Conservation (phyloP, 441 rosid species). For the Theobroma grandiflorum region DNA sequence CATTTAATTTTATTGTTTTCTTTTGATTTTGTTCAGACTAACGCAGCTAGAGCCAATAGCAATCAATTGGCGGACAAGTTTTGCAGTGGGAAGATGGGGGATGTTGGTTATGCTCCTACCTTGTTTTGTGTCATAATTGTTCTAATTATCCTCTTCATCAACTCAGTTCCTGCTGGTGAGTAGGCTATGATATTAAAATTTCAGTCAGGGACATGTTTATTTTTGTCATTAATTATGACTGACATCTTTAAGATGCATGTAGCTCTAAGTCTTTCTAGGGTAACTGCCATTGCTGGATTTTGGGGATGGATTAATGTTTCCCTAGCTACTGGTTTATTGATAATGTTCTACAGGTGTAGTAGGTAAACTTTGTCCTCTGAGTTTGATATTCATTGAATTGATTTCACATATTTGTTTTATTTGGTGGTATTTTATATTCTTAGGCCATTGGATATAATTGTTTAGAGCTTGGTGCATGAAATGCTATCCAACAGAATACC, state of each 20-base stretch:
- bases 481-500: background rate
- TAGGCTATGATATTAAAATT: slow-evolving; percentile 24
- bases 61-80: slow-evolving; percentile 56
- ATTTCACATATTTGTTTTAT: slow-evolving; percentile 9
- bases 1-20: slow-evolving; percentile 24
- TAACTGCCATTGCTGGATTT: slow-evolving; percentile 85
- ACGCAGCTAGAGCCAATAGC: slow-evolving; percentile 55
- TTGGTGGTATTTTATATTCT: background rate
- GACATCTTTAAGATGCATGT: slow-evolving; percentile 38
- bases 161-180: slow-evolving; percentile 78
- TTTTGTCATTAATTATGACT: slow-evolving; percentile 32
- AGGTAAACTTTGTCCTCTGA: slow-evolving; percentile 59
- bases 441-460: background rate
- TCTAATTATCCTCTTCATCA: slow-evolving; percentile 65
- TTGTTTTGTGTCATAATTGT: slow-evolving; percentile 57
- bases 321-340: slow-evolving; percentile 57
- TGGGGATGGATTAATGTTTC: slow-evolving; percentile 87
- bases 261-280: slow-evolving; percentile 83
- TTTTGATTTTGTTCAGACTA: slow-evolving; percentile 56
- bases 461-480: slow-evolving; percentile 1
- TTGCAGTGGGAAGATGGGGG: slow-evolving; percentile 56
- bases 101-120: slow-evolving; percentile 77
- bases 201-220: slow-evolving; percentile 16
- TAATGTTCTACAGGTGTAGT: slow-evolving; percentile 75
- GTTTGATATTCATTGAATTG: slow-evolving; percentile 23